Conservation (phyloP, 2,329 filamentous ascomycete genomes). For the Trichophyton mentagrophytes region DNA sequence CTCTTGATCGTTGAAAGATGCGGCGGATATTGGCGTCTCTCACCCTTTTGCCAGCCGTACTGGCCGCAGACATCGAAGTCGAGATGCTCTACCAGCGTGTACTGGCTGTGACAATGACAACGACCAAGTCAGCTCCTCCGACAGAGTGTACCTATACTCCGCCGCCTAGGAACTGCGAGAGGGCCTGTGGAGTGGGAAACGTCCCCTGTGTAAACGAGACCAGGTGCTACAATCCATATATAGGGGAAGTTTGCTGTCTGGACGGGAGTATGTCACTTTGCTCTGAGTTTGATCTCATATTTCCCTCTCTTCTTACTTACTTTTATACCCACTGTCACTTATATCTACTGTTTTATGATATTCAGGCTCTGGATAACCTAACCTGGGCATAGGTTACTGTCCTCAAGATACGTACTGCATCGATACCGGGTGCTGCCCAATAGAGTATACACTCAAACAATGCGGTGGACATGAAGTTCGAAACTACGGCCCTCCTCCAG, state of each 20-base stretch:
- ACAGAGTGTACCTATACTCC: neutral
- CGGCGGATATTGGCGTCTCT: neutral
- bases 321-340: neutral
- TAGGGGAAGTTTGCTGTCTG: conserved; percentile 1
- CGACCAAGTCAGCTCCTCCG: neutral
- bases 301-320: neutral
- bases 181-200: conserved; percentile 1
- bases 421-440: neutral
- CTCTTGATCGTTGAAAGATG: neutral
- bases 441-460: neutral
- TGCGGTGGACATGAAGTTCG: neutral
- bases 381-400: neutral
- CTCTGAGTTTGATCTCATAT: neutral
- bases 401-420: neutral
- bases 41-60: neutral
- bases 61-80: neutral
- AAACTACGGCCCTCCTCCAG: neutral
- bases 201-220: neutral
- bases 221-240: conserved; percentile 2
- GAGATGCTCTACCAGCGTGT: neutral
- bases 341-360: neutral
- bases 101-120: neutral
- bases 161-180: conserved; percentile 1
- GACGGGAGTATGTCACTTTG: conserved; percentile 1
- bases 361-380: neutral